A percentile compares a stretch with the other conserved stretches of the same genome.
Evolutionary conservation across 1,284 basidiomycete genomes (phyloP).

Genomic region (Coniophora puteana): DNA sequence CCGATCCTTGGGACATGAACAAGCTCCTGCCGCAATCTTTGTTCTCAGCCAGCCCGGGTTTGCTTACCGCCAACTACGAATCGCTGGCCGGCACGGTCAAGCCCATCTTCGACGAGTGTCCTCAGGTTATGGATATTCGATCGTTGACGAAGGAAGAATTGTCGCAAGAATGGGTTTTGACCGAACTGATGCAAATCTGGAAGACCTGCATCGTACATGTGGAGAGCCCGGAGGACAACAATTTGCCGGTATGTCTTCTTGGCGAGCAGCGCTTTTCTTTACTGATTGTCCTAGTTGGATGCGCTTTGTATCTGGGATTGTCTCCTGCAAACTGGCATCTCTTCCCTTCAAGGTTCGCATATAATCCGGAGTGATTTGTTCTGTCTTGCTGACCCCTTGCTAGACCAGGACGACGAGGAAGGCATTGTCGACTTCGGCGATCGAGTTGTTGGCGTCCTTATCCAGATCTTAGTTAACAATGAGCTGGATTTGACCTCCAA

Average conservation of each 20-base stretch:
- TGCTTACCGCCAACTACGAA: constrained; percentile 56
- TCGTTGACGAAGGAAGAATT: constrained; percentile 55
- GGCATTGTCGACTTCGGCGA: constrained; percentile 36
- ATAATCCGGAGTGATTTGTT: constrained; percentile 1
- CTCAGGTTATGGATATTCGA: constrained; percentile 47
- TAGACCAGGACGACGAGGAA: constrained; percentile 30
- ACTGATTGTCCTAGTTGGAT: constrained; percentile 26
- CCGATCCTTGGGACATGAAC: constrained; percentile 38
- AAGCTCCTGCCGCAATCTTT: constrained; percentile 51
- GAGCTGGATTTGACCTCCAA: constrained; percentile 43
- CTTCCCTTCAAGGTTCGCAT: constrained; percentile 23
- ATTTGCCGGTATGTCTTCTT: constrained; percentile 38
- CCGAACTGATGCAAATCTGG: constrained; percentile 54
- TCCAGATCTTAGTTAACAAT: constrained; percentile 48
- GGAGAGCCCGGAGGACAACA: constrained; percentile 33
- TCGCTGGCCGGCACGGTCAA: constrained; percentile 42
- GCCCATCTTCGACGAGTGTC: constrained; percentile 48
- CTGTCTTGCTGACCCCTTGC: constrained; percentile 11
- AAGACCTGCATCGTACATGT: constrained; percentile 41
- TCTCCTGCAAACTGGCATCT: constrained; percentile 36
- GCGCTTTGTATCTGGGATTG: constrained; percentile 39
- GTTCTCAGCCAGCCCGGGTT: constrained; percentile 55
- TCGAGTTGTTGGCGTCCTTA: constrained; percentile 39
- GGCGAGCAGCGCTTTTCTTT: constrained; percentile 3
- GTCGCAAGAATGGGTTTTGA: constrained; percentile 47